Base-by-base conservation (phyloP, 2,329 filamentous ascomycete species). In the Trichoderma guizhouense region DNA sequence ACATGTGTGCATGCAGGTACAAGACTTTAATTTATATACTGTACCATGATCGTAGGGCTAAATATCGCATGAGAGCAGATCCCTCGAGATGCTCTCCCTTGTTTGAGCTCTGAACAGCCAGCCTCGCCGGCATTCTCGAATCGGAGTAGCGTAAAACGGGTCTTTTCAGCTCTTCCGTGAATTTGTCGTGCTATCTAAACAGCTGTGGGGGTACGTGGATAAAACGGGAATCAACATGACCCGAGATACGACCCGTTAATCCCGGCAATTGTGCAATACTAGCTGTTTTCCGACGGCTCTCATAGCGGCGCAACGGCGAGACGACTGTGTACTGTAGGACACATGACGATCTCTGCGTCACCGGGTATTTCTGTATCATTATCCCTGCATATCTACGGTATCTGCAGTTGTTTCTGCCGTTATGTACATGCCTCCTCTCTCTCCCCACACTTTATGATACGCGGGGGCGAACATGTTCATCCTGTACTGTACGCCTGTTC, bases 271-370 rank as follows among this genome's bases (percentile, higher is more conserved):
- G 34, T 30, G 24, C 34, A 14, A 28, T 60, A 26, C 15, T 32
- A 60, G 15, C 7, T 26, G 53, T 26, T 60, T 68, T 69, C 55
- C 26, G 43, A 65, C 43, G 43, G 28, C 43, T 36, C 43, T 65
- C n/a, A 14, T 53, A 28, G 39, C 18, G 58, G 18, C 58, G 11
- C 8, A 14, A 9, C 32, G 18, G 36, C 36, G 28, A 43, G 39
- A 43, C 39, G 39, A 15, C 15, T 18, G 6, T 39, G 36, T 39
- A 43, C 15, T 43, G 43, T 53, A 21, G 65, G 39, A 43, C 65
- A 43, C 34, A 68, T 43, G 65, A 43, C 34, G 65, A 69, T 69
- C 65, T 69, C 36, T 60, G 12, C 36, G 55, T 61, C 65, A 60
- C 65, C 55, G 55, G 65, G 36, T 69, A 47, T 69, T 58, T 34